These are phyloP conservation scores for Tritrichomonas foetus DNA, from an alignment of 208 protist species.

Conservation along the genomic window DNA sequence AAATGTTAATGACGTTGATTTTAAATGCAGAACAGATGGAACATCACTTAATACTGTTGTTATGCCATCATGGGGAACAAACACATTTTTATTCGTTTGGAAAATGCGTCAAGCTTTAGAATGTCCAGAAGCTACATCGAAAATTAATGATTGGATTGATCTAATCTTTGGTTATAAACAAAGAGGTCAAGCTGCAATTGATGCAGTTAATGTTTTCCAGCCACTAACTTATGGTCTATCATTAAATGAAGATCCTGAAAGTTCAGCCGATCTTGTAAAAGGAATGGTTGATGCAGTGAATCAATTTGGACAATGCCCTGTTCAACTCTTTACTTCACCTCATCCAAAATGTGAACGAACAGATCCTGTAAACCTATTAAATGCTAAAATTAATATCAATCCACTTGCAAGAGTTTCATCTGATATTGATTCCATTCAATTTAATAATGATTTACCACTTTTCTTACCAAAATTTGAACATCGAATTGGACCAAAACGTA, in stretches of 20 bases:
- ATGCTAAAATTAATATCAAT: neutral
- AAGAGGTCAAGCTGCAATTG: neutral
- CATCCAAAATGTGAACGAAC: neutral
- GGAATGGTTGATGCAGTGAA: neutral
- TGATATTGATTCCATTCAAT: too few relatives aligned
- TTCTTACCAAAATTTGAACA: too few relatives aligned
- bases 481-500: too few relatives aligned
- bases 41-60: neutral
- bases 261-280: neutral
- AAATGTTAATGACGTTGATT: neutral
- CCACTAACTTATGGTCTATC: neutral
- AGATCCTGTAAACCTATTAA: neutral
- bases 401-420: too few relatives aligned
- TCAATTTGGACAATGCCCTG: constrained; percentile 22
- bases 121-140: constrained; percentile 42
- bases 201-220: neutral
- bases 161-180: constrained; percentile 8
- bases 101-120: neutral
- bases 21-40: neutral
- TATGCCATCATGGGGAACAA: neutral
- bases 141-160: neutral
- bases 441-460: too few relatives aligned
- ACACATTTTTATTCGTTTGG: neutral
- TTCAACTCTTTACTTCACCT: neutral
- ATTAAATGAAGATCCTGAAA: too few relatives aligned